phyloP scores from a whole-genome alignment of 768 basidiomycete genomes.

The Asterophora lycoperdoides region DNA sequence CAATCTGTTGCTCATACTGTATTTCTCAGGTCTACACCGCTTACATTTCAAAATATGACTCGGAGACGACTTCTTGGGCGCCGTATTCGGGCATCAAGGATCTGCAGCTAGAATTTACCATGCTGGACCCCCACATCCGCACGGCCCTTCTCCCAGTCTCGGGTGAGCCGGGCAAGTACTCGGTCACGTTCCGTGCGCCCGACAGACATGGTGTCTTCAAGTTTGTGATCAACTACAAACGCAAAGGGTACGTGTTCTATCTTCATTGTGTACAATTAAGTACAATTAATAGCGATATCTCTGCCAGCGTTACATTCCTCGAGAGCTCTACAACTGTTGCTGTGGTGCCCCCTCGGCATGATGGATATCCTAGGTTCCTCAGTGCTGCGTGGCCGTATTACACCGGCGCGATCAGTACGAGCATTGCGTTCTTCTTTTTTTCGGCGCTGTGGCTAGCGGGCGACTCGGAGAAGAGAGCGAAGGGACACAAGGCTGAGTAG shows the following conservation, averaged over 20 bases:
- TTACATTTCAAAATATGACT: conserved; percentile 66
- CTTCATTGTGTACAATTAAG: not conserved
- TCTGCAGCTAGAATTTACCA: conserved; percentile 93
- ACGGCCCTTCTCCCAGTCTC: conserved; percentile 61
- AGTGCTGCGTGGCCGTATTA: conserved; percentile 97
- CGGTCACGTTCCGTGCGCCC: conserved; percentile 82
- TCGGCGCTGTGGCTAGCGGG: conserved; percentile 84
- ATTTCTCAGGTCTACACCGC: conserved; percentile 71
- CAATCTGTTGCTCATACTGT: no score
- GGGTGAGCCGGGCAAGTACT: conserved; percentile 63
- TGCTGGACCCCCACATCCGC: conserved; percentile 97
- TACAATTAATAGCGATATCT: no score
- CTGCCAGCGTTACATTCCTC: conserved; percentile 66
- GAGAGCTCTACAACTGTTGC: conserved; percentile 72
- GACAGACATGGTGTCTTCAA: conserved; percentile 99
- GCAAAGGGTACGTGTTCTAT: conserved; percentile 66
- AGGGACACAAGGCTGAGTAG: conserved; percentile 41
- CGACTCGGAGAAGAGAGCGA: conserved; percentile 63
- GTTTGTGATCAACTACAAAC: conserved; percentile 86
- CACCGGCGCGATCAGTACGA: conserved; percentile 83
- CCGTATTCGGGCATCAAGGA: conserved; percentile 72
- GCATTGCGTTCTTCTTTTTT: conserved; percentile 81
- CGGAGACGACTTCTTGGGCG: conserved; percentile 55
- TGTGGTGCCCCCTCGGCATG: conserved; percentile 90
- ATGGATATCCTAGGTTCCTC: conserved; percentile 93